These are phyloP conservation scores for Pleomassaria siparia DNA, from an alignment of 2,329 filamentous ascomycete genomes.

Conservation along the genomic window DNA sequence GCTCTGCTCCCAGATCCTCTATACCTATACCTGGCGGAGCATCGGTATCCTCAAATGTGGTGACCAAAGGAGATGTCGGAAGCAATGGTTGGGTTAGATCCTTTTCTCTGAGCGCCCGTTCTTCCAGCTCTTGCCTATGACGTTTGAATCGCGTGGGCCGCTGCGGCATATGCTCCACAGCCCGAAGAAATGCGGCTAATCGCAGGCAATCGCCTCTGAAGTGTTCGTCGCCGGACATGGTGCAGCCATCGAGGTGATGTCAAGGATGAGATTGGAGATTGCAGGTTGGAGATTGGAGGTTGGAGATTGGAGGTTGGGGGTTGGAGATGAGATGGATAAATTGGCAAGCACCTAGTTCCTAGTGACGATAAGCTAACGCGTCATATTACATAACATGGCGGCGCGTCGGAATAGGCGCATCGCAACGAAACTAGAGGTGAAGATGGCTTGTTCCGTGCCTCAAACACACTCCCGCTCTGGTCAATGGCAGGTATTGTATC, in stretches of 20 bases:
- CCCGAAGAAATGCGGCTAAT: conserved; percentile 25
- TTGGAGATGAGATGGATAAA: too few relatives aligned
- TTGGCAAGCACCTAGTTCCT: too few relatives aligned
- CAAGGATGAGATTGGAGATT: too few relatives aligned
- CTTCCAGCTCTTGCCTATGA: background rate
- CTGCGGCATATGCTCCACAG: conserved; percentile 25
- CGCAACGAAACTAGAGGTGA: too few relatives aligned
- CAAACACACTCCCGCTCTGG: background rate
- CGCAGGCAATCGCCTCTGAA: conserved; percentile 30
- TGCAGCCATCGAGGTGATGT: too few relatives aligned
- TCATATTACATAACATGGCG: background rate
- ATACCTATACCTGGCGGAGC: background rate
- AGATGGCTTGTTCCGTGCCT: too few relatives aligned
- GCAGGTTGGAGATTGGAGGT: too few relatives aligned
- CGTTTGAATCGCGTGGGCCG: conserved; percentile 25
- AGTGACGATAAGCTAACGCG: background rate
- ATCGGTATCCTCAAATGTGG: background rate
- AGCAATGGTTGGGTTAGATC: background rate
- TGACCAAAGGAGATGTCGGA: background rate
- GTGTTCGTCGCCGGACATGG: conserved; percentile 23
- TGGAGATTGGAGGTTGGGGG: too few relatives aligned
- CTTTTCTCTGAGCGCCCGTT: background rate
- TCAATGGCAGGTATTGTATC: conserved; percentile 5
- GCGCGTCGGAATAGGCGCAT: background rate
- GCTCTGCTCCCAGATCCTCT: background rate